phyloP scores from a whole-genome alignment of 2,329 filamentous ascomycete species.

The Sporothrix mexicana region DNA sequence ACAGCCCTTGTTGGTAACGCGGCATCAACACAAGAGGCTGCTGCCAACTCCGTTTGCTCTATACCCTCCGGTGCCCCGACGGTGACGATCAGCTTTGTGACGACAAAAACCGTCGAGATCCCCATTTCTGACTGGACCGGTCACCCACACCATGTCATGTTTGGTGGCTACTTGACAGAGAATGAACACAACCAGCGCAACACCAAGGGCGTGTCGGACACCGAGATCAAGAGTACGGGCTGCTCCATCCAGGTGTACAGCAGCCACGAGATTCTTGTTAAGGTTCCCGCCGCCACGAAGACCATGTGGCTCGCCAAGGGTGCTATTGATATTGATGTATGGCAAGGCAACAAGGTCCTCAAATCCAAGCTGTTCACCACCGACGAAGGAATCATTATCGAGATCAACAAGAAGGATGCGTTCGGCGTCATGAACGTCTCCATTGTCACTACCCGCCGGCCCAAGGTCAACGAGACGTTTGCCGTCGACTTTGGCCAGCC shows the following conservation, averaged over 20 bases:
- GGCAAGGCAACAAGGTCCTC: slow-evolving; percentile 54
- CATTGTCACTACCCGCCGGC: slow-evolving; percentile 63
- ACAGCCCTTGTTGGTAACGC: neutral
- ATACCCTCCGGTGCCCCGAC: slow-evolving; percentile 34
- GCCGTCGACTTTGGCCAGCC: slow-evolving; percentile 64
- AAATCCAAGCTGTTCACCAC: slow-evolving; percentile 56
- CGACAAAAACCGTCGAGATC: slow-evolving; percentile 47
- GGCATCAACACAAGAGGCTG: neutral
- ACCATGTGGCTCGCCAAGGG: slow-evolving; percentile 61
- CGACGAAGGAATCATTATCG: slow-evolving; percentile 59
- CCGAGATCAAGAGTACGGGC: slow-evolving; percentile 45
- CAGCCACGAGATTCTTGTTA: slow-evolving; percentile 60
- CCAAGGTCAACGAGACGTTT: slow-evolving; percentile 66
- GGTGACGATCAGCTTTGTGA: slow-evolving; percentile 48
- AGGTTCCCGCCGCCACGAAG: slow-evolving; percentile 58
- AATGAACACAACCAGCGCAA: slow-evolving; percentile 40
- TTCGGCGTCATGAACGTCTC: slow-evolving; percentile 64
- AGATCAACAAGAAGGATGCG: slow-evolving; percentile 60
- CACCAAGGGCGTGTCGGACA: slow-evolving; percentile 36
- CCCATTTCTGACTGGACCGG: slow-evolving; percentile 37
- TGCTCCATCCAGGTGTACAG: slow-evolving; percentile 56
- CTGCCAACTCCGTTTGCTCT: slow-evolving; percentile 32
- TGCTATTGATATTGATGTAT: slow-evolving; percentile 62
- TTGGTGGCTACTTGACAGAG: slow-evolving; percentile 52
- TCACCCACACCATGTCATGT: slow-evolving; percentile 40